phyloP scores from a whole-genome alignment of 2,329 filamentous ascomycete species.

The Knoxdaviesia proteae region DNA sequence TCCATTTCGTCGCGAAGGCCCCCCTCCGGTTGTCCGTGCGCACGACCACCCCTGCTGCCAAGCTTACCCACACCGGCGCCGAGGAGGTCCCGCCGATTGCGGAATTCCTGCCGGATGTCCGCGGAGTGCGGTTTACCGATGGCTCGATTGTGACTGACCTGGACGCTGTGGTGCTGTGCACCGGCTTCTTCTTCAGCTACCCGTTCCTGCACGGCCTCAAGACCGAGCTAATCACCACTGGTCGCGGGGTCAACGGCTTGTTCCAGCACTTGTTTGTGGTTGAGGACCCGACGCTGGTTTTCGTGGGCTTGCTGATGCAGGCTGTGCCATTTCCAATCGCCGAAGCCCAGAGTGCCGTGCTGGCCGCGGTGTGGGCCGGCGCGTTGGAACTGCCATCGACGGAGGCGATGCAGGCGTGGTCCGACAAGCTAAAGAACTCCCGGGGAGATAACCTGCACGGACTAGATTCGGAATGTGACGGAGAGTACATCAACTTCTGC shows the following conservation, averaged over 20 bases:
- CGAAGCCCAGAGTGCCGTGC: constrained; percentile 58
- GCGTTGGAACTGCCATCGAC: constrained; percentile 40
- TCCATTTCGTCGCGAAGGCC: constrained; percentile 35
- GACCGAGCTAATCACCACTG: constrained; percentile 40
- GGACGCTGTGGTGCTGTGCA: constrained; percentile 69
- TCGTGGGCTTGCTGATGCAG: constrained; percentile 55
- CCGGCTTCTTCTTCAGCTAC: constrained; percentile 71
- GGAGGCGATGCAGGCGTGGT: constrained; percentile 50
- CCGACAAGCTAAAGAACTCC: constrained; percentile 32
- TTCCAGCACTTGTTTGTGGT: constrained; percentile 68
- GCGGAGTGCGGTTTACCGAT: constrained; percentile 45
- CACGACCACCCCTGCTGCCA: constrained; percentile 24
- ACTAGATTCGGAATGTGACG: constrained; percentile 37
- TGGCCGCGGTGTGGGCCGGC: constrained; percentile 60
- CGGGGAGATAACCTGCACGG: constrained; percentile 23
- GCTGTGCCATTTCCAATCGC: constrained; percentile 74
- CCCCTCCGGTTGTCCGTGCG: constrained; percentile 46
- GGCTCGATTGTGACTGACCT: constrained; percentile 43
- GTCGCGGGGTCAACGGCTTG: constrained; percentile 47
- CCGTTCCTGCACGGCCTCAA: constrained; percentile 41
- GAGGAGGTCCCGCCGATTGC: constrained; percentile 37
- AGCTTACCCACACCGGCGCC: constrained; percentile 21
- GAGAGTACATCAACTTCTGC: constrained; percentile 46
- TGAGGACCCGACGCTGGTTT: constrained; percentile 55
- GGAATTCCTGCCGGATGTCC: constrained; percentile 28